These are phyloP conservation scores for Neurospora sp. DNA, from an alignment of 495 filamentous ascomycete species.

Conservation along the genomic window DNA sequence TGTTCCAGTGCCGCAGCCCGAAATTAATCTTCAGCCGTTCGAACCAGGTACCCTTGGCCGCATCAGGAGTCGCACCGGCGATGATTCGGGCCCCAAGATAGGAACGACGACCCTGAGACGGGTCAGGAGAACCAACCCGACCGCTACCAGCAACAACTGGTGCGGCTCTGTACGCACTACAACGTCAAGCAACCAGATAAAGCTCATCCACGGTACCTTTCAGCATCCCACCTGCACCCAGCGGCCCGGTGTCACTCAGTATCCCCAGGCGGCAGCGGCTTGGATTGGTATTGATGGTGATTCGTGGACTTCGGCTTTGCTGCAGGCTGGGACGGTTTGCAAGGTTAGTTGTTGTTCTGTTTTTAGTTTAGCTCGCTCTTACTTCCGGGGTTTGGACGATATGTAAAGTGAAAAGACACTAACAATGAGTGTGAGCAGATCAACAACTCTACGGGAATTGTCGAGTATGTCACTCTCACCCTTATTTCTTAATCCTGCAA, in stretches of 20 bases:
- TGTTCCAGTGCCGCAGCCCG: constrained; percentile 11
- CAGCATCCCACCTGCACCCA: constrained; percentile 15
- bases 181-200: constrained; percentile 14
- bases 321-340: constrained; percentile 23
- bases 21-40: constrained; percentile 18
- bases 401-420: not conserved
- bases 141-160: constrained; percentile 17
- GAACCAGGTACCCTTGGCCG: constrained; percentile 5
- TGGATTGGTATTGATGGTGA: constrained; percentile 26
- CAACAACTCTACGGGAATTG: constrained; percentile 13
- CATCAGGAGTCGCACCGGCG: not conserved
- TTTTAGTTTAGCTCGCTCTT: not conserved
- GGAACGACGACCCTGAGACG: not conserved
- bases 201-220: constrained; percentile 15
- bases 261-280: constrained; percentile 19
- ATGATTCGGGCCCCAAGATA: not conserved
- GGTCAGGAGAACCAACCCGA: constrained; percentile 11
- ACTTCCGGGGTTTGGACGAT: not conserved
- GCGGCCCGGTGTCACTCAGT: constrained; percentile 9
- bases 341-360: constrained; percentile 10
- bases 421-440: constrained; percentile 1
- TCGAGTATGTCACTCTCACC: constrained; percentile 1
- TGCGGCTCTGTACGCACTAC: constrained; percentile 19
- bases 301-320: constrained; percentile 7
- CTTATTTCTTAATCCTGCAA: not conserved